phyloP scores from a whole-genome alignment of 2,329 filamentous ascomycete genomes.

The Fusarium tupiense region DNA sequence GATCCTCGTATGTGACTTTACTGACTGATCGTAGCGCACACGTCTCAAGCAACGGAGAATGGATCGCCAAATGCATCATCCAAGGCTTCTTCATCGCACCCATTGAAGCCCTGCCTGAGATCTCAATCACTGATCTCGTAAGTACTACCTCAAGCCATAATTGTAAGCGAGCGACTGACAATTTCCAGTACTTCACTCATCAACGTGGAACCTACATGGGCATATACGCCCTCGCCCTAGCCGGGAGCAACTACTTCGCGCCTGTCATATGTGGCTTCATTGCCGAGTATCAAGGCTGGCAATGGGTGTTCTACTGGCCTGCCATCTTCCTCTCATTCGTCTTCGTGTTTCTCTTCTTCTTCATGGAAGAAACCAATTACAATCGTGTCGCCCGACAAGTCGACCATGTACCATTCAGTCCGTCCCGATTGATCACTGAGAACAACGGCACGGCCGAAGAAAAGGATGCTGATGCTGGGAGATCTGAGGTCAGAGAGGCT shows the following conservation, averaged over 20 bases:
- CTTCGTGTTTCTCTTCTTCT: constrained; percentile 59
- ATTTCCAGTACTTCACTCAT: constrained; percentile 49
- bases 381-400: constrained; percentile 41
- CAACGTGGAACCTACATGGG: constrained; percentile 56
- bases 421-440: not conserved
- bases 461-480: not conserved
- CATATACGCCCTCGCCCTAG: constrained; percentile 53
- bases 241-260: constrained; percentile 55
- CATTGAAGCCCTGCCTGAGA: constrained; percentile 58
- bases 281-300: constrained; percentile 52
- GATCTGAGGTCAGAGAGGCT: constrained; percentile 11
- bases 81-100: constrained; percentile 56
- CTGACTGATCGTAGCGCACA: constrained; percentile 43
- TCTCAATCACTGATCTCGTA: constrained; percentile 54
- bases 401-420: not conserved
- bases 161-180: not conserved
- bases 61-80: constrained; percentile 57
- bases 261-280: constrained; percentile 58
- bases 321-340: constrained; percentile 50
- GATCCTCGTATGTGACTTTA: accelerated
- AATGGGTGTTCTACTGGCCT: constrained; percentile 57
- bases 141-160: not conserved
- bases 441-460: not conserved
- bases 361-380: constrained; percentile 70
- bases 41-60: constrained; percentile 52